A percentile compares a stretch with the other conserved stretches of the same genome.
Evolutionary conservation across 345 rosid genomes (phyloP).

Genomic region (Arabis hirsuta): DNA sequence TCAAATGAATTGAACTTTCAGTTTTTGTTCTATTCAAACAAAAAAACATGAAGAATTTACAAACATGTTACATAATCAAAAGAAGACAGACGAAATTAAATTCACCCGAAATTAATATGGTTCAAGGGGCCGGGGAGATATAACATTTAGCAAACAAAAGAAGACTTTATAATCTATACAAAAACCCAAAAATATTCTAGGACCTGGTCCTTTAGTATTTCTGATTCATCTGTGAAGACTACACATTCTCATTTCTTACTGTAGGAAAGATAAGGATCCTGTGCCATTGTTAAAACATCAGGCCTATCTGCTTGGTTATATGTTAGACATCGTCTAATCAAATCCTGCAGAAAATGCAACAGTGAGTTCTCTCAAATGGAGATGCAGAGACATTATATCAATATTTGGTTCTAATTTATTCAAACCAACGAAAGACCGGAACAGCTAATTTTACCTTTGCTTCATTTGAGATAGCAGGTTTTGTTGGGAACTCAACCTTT

Average conservation of each 20-base stretch:
- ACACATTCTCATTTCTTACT: conserved; percentile 60
- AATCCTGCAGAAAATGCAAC: conserved; percentile 58
- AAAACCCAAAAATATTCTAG: conserved; percentile 11
- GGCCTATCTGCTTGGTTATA: conserved; percentile 92
- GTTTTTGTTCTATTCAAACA: conserved; percentile 19
- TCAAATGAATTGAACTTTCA: background rate
- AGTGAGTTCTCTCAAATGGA: conserved; percentile 7
- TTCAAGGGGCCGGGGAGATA: conserved; percentile 15
- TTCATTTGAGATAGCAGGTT: conserved; percentile 89
- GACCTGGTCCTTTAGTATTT: conserved; percentile 26
- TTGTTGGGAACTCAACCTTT: conserved; percentile 92
- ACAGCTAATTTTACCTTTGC: conserved; percentile 70
- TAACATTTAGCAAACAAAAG: conserved; percentile 15
- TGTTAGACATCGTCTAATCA: conserved; percentile 88
- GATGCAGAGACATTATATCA: conserved; percentile 3
- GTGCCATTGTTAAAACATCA: conserved; percentile 82
- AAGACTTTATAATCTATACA: conserved; percentile 34
- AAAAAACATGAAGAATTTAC: conserved; percentile 30
- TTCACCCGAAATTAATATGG: conserved; percentile 27
- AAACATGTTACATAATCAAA: conserved; percentile 2
- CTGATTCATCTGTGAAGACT: conserved; percentile 42
- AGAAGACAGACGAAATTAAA: background rate
- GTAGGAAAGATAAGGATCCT: conserved; percentile 84
- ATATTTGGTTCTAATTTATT: conserved; percentile 28
- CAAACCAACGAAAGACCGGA: background rate